Conservation (phyloP, 108 stramenopile species). For the Pelagomonas calceolata region DNA sequence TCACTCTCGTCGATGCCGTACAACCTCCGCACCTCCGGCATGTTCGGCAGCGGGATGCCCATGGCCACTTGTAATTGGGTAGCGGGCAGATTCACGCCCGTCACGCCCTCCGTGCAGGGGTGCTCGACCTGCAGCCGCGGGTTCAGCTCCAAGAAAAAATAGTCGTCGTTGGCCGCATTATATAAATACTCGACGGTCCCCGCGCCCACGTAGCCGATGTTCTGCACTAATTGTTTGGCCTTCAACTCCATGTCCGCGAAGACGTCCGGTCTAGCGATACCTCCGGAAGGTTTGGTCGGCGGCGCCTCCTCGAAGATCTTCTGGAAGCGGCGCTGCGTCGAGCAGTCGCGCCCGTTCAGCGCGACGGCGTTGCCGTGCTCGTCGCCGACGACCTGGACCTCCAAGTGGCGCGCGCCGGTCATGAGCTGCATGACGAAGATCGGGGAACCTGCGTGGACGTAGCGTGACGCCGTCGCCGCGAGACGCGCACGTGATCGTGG, state of each 20-base stretch:
- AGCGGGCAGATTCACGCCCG: conserved; percentile 76
- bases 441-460: too few relatives aligned
- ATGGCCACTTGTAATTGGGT: conserved; percentile 93
- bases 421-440: conserved; percentile 97
- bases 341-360: conserved; percentile 90
- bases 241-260: conserved; percentile 86
- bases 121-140: conserved; percentile 97
- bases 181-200: conserved; percentile 97
- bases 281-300: conserved; percentile 30
- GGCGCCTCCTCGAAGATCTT: conserved; percentile 98
- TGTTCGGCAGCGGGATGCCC: conserved; percentile 88
- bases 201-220: conserved; percentile 91
- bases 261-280: conserved; percentile 64
- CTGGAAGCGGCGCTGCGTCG: conserved; percentile 95
- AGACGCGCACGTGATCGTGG: too few relatives aligned
- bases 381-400: conserved; percentile 97
- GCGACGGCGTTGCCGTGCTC: conserved; percentile 90
- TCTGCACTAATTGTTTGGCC: conserved; percentile 83
- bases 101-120: conserved; percentile 85
- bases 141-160: conserved; percentile 95
- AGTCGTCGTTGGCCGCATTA: conserved; percentile 82
- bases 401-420: conserved; percentile 93
- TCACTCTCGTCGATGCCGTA: conserved; percentile 67
- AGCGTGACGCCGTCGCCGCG: too few relatives aligned
- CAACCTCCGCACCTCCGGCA: conserved; percentile 73